Base-by-base conservation (phyloP, 805 yeast genomes). In the Metschnikowia corniflorae region DNA sequence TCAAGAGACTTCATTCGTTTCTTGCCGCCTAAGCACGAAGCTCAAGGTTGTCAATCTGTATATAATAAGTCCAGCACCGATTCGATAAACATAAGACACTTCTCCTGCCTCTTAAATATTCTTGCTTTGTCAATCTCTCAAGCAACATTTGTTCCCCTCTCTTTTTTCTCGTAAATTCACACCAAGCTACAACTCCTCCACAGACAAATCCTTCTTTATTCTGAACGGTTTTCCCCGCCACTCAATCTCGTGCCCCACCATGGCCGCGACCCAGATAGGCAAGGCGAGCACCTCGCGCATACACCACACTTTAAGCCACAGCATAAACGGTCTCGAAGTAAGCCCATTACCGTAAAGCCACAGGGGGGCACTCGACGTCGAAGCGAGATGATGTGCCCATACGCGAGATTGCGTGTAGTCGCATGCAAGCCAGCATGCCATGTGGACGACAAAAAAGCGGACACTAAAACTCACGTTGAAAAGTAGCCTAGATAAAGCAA, bases 201-300 rank as follows among this genome's bases (percentile, higher is more conserved):
- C 95, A 3, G 86, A 78, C 30, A 84, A 64, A 53, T 87, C 95
- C 4, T 78, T 66, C 36, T 78, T 75, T 45, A 87, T 86, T 43
- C 64, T 66, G 56, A 86, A 87, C 2, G 87, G 86, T 45, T 77
- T 70, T 24, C 86, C 85, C 42, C 96, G 67, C 88, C 88, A 81
- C 58, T 86, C 86, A 26, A 80, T 79, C 31, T 75, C 71, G 9
- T 81, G 79, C 0, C 96, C 96, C 20, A 68, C 46, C 82, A 87
- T 80, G 1, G 96, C 95, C 19, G 64, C 65, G 2, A 82, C 40
- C 96, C 96, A 87, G 16, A 87, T 76, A 0, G 95, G 95, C 15
- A 87, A 61, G 1, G 96, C 96, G 35, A 86, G 59, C 0, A 70
- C 3, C 54, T 87, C 96, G 35, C 96, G 67, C 23, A 77, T 54